Base-by-base conservation (phyloP, 140 eudicot species). In the Oenanthe javanica region DNA sequence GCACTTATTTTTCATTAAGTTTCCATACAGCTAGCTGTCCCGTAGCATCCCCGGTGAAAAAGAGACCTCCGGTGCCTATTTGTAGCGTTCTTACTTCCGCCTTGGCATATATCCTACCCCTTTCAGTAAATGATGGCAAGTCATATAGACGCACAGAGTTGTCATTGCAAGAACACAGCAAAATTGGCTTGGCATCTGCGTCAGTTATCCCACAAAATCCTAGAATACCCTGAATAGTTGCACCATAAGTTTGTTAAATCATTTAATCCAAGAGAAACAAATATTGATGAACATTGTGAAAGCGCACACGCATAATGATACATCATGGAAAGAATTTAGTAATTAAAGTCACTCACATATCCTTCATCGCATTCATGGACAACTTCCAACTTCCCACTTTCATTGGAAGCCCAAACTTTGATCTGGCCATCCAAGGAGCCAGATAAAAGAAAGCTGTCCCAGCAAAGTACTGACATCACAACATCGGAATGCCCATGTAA, bases 21-120 rank as follows among this genome's bases (percentile, higher is more conserved):
- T 82, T 88, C 96, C 96, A 91, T 4, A 91, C 91, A 0, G 84
- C 76, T 51, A 91, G 64, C 72, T 81, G 77, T 19, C 97, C 94
- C 40, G 79, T 61, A n/a, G 82, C 90, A 82, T 93, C 94, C 2
- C 96, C 96, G 0, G 93, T 89, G 81, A 93, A 90, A 69, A 93
- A 83, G 13, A 93, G 83, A 72, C 96, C 97, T 16, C 82, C 88
- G 0, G 81, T 69, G 23, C 96, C 88, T 2, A 78, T 48, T 67
- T 84, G 75, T 13, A 89, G 72, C n/a, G 86, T 81, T 52, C 76
- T 80, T 14, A 89, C 84, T 78, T 87, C 89, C 1, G 6, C 16
- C 81, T 21, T 85, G 5, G 90, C 66, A 46, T 80, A 88, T 46
- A 93, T 85, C 75, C 89, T 86, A 14, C 97, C 97, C 86, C 91